Evolutionary conservation across 2,329 filamentous ascomycete genomes (phyloP).

Genomic region (Apiospora pterosperma): DNA sequence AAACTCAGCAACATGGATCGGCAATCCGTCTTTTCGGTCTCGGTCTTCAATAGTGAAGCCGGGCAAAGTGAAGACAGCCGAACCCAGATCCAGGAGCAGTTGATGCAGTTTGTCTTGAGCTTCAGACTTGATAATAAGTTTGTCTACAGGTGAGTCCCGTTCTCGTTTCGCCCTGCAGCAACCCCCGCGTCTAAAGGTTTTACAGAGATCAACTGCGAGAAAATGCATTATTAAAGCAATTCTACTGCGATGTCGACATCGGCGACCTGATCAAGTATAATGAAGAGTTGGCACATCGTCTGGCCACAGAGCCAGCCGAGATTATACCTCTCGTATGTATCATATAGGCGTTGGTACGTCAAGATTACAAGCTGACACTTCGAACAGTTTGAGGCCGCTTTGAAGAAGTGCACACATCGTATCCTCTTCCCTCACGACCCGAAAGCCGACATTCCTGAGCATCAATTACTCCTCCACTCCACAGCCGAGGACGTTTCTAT

Average conservation of each 20-base stretch:
- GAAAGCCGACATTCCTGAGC: constrained; percentile 72
- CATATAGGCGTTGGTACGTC: background rate
- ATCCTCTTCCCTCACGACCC: constrained; percentile 81
- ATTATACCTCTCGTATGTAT: constrained; percentile 81
- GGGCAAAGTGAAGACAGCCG: constrained; percentile 67
- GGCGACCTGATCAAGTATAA: constrained; percentile 94
- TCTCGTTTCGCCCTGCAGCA: background rate
- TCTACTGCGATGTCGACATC: constrained; percentile 94
- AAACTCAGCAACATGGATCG: constrained; percentile 65
- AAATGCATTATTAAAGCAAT: constrained; percentile 91
- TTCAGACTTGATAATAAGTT: constrained; percentile 94
- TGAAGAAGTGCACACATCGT: constrained; percentile 87
- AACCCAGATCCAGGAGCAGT: constrained; percentile 69
- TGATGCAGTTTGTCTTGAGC: constrained; percentile 88
- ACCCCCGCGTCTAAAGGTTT: constrained; percentile 12
- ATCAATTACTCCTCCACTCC: constrained; percentile 93
- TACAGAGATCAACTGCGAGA: constrained; percentile 88
- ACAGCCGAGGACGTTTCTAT: constrained; percentile 89
- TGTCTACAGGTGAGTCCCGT: constrained; percentile 71
- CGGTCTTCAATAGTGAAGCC: constrained; percentile 68
- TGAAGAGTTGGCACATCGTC: constrained; percentile 86
- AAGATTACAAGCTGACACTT: background rate
- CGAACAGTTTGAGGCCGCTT: constrained; percentile 78
- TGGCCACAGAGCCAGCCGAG: constrained; percentile 86
- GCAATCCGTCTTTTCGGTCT: constrained; percentile 81